A percentile compares a stretch with the other conserved stretches of the same genome.
These are phyloP conservation scores for Neurospora intermedia DNA, from an alignment of 495 filamentous ascomycete species.

Conservation along the genomic window DNA sequence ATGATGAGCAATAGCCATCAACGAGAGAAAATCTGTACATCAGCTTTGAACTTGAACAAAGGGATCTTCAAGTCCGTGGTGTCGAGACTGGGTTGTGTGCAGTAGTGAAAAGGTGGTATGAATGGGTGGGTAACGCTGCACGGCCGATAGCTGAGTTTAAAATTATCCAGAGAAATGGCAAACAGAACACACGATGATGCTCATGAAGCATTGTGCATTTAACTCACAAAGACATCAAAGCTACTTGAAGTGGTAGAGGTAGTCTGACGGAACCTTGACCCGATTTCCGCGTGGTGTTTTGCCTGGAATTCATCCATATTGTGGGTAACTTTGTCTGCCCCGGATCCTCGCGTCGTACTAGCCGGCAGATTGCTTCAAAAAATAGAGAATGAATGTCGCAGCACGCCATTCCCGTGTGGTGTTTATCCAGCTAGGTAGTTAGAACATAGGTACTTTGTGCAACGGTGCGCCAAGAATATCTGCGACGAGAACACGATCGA, in stretches of 20 bases:
- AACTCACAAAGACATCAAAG: background rate
- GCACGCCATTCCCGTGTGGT: background rate
- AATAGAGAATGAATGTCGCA: background rate
- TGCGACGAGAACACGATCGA: background rate
- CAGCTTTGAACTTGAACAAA: background rate
- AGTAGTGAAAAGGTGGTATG: conserved; percentile 1
- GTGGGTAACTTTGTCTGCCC: background rate
- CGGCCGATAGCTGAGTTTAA: background rate
- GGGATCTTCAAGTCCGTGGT: background rate
- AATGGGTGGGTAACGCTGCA: background rate
- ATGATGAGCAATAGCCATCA: background rate
- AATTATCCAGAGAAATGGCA: background rate
- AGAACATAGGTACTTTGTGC: background rate
- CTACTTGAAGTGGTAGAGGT: background rate
- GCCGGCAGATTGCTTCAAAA: background rate
- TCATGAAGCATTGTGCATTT: background rate
- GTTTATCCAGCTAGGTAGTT: background rate
- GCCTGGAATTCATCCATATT: conserved; percentile 5
- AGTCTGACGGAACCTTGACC: background rate
- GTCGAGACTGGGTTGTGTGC: background rate
- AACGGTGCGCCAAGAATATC: background rate
- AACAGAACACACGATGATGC: background rate
- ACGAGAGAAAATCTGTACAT: no score
- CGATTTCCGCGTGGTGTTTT: background rate
- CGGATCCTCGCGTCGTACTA: background rate